These are phyloP conservation scores for Neonectria coccinea DNA, from an alignment of 2,329 filamentous ascomycete genomes.

Conservation along the genomic window DNA sequence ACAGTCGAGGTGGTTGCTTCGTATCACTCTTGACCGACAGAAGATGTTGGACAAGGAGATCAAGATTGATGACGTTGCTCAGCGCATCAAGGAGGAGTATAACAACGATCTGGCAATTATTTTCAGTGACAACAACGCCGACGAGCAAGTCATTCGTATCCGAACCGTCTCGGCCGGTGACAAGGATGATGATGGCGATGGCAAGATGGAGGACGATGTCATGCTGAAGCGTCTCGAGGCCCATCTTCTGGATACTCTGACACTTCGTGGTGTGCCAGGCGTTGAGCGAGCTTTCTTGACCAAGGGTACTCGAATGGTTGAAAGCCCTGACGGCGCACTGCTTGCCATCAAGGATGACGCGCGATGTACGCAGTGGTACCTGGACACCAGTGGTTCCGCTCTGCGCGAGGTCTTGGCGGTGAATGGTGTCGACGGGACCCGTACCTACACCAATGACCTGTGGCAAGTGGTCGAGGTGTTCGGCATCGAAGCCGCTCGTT, in stretches of 20 bases:
- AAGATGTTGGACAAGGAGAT: constrained; percentile 96
- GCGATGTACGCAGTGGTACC: constrained; percentile 90
- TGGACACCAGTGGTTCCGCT: constrained; percentile 93
- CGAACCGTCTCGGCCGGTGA: constrained; percentile 77
- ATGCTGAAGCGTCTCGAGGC: constrained; percentile 93
- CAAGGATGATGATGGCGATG: constrained; percentile 75
- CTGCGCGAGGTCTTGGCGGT: constrained; percentile 87
- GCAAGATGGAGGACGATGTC: constrained; percentile 82
- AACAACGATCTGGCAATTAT: constrained; percentile 88
- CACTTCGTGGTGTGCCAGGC: constrained; percentile 88
- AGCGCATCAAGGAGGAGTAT: constrained; percentile 90
- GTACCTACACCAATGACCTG: constrained; percentile 95
- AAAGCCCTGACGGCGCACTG: constrained; percentile 77
- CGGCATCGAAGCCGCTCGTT: constrained; percentile 93
- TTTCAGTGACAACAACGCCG: constrained; percentile 98
- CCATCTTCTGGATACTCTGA: constrained; percentile 90
- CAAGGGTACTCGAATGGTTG: constrained; percentile 77
- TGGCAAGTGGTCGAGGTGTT: constrained; percentile 95
- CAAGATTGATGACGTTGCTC: constrained; percentile 89
- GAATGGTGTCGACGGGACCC: constrained; percentile 85
- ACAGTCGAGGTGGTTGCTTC: constrained; percentile 95
- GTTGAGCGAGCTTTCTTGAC: constrained; percentile 95
- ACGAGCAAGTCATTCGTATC: constrained; percentile 93
- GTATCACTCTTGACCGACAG: constrained; percentile 91
- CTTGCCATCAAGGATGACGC: constrained; percentile 79